Percentiles rank a stretch among this genome's conserved stretches.
phyloP scores from a whole-genome alignment of 768 basidiomycete species.

The Phlebiopsis flavidoalba region DNA sequence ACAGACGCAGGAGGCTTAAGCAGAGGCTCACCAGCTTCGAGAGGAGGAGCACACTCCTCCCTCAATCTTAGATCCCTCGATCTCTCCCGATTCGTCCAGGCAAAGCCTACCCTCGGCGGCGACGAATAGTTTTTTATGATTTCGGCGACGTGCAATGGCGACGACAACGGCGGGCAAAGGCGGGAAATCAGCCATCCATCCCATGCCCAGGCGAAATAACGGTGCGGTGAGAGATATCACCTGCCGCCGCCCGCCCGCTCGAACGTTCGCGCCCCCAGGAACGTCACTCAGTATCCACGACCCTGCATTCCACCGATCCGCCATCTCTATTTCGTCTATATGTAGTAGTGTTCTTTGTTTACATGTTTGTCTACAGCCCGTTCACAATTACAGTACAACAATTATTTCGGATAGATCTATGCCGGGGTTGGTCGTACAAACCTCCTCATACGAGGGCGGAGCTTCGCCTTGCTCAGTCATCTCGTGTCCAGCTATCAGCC shows the following conservation, averaged over 20 bases:
- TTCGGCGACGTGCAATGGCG: not conserved
- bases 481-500: conserved; percentile 78
- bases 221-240: too few relatives aligned
- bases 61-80: not conserved
- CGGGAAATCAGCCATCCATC: not conserved
- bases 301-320: too few relatives aligned
- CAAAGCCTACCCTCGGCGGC: not conserved
- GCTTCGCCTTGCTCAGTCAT: conserved; percentile 77
- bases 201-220: too few relatives aligned
- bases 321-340: too few relatives aligned
- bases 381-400: too few relatives aligned
- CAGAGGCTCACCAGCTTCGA: not conserved
- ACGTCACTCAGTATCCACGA: too few relatives aligned
- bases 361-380: too few relatives aligned
- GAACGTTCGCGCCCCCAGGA: too few relatives aligned
- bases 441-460: conserved; percentile 68
- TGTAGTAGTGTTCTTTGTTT: too few relatives aligned
- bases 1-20: not conserved
- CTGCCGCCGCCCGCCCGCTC: too few relatives aligned
- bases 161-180: not conserved
- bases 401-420: not conserved
- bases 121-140: not conserved
- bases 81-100: not conserved
- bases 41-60: not conserved
- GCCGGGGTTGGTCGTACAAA: not conserved